These are phyloP conservation scores for Lyophyllum decastes DNA, from an alignment of 768 basidiomycete genomes.

Conservation along the genomic window DNA sequence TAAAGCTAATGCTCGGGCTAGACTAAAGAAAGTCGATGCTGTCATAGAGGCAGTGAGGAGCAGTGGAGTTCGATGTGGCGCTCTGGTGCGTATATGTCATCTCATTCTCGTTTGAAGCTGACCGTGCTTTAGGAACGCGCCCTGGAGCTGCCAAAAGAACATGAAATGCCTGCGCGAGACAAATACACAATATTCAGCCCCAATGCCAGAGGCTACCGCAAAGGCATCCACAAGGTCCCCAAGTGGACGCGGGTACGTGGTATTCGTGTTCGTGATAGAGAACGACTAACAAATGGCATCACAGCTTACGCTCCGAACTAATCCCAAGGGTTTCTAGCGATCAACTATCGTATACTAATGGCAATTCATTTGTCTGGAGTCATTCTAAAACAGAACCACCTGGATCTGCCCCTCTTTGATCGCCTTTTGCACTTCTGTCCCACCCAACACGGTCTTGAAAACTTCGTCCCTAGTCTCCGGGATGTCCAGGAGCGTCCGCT, in stretches of 20 bases:
- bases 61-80: conserved; percentile 76
- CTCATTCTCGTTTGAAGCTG: not conserved
- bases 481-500: conserved; percentile 74
- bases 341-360: conserved; percentile 8
- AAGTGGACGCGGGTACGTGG: conserved; percentile 88
- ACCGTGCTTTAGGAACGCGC: conserved; percentile 55
- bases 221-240: conserved; percentile 96
- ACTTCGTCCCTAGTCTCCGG: conserved; percentile 84
- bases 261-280: not conserved
- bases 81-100: conserved; percentile 60
- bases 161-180: conserved; percentile 89
- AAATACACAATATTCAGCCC: conserved; percentile 93
- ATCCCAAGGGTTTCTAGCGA: conserved; percentile 89
- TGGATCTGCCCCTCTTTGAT: conserved; percentile 75
- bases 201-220: conserved; percentile 75
- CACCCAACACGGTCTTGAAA: conserved; percentile 72
- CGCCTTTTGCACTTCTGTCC: conserved; percentile 57
- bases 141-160: conserved; percentile 86
- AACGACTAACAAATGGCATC: not conserved
- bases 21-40: conserved; percentile 90
- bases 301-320: conserved; percentile 82
- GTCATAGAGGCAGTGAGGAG: conserved; percentile 87
- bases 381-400: conserved; percentile 71
- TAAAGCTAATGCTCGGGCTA: conserved; percentile 86
- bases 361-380: conserved; percentile 7